Conservation (phyloP, 805 yeast genomes). For the Candida multigemmis region DNA sequence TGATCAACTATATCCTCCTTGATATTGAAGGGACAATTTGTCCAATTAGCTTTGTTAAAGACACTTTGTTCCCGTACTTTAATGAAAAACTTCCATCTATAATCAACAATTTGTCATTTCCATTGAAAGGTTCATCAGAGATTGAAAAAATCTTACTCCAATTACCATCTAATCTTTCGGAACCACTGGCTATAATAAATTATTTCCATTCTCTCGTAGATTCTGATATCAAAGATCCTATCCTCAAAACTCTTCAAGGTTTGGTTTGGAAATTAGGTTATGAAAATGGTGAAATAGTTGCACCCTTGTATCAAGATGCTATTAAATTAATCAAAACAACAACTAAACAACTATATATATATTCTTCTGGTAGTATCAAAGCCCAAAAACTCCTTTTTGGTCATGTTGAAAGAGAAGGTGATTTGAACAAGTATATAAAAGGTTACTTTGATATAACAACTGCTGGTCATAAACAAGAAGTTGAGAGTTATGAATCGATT, state of each 20-base stretch:
- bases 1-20: slow-evolving; percentile 22
- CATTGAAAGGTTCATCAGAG: slow-evolving; percentile 11
- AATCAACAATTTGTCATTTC: slow-evolving; percentile 20
- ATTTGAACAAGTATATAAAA: slow-evolving; percentile 42
- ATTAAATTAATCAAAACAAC: slow-evolving; percentile 37
- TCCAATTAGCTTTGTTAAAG: slow-evolving; percentile 83
- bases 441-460: slow-evolving; percentile 85
- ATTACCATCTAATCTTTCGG: slow-evolving; percentile 38
- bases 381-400: slow-evolving; percentile 78
- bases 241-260: slow-evolving; percentile 75
- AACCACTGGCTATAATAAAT: no score
- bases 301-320: slow-evolving; percentile 74
- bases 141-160: slow-evolving; percentile 24
- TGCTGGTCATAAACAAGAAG: slow-evolving; percentile 62
- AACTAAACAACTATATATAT: slow-evolving; percentile 45
- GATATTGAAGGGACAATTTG: slow-evolving; percentile 94
- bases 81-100: slow-evolving; percentile 36
- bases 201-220: slow-evolving; percentile 53
- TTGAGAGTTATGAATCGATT: slow-evolving; percentile 51
- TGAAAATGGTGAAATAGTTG: slow-evolving; percentile 60
- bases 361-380: slow-evolving; percentile 82
- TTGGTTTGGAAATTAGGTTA: slow-evolving; percentile 77
- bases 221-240: slow-evolving; percentile 69
- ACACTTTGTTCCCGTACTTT: slow-evolving; percentile 70
- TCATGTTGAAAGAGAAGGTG: slow-evolving; percentile 42